A percentile compares a stretch with the other conserved stretches of the same genome.
Evolutionary conservation across 2,329 filamentous ascomycete genomes (phyloP).

Genomic region (Ophiocordyceps australis): DNA sequence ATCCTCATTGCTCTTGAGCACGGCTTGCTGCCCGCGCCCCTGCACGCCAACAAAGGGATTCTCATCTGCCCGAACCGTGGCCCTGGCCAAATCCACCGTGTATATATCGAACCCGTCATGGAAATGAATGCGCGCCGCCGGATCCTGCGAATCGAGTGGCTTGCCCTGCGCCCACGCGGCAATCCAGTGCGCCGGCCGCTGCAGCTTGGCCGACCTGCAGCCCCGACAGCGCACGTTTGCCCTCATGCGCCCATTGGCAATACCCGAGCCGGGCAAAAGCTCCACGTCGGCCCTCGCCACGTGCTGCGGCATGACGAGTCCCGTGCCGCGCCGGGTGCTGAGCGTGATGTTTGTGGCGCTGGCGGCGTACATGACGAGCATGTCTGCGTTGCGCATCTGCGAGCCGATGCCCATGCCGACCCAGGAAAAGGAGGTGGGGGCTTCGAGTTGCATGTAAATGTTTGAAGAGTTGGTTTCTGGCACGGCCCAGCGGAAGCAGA

Average conservation of each 20-base stretch:
- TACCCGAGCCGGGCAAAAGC: slow-evolving; percentile 39
- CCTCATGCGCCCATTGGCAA: slow-evolving; percentile 30
- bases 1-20: slow-evolving; percentile 5
- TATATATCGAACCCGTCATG: slow-evolving; percentile 28
- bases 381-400: slow-evolving; percentile 35
- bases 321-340: slow-evolving; percentile 31
- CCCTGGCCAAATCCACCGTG: slow-evolving; percentile 27
- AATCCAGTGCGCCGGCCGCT: slow-evolving; percentile 27
- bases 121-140: slow-evolving; percentile 18
- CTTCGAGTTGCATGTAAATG: slow-evolving; percentile 42
- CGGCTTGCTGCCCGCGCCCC: not conserved
- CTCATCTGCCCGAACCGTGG: slow-evolving; percentile 23
- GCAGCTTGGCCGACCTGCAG: slow-evolving; percentile 28
- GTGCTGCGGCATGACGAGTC: slow-evolving; percentile 29
- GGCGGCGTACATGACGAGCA: slow-evolving; percentile 44
- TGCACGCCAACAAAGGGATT: slow-evolving; percentile 29
- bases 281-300: slow-evolving; percentile 23
- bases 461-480: slow-evolving; percentile 32
- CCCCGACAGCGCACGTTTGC: slow-evolving; percentile 40
- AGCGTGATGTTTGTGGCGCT: slow-evolving; percentile 41
- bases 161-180: slow-evolving; percentile 31
- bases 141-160: slow-evolving; percentile 23
- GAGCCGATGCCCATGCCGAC: slow-evolving; percentile 37
- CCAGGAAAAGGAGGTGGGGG: slow-evolving; percentile 34
- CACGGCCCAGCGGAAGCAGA: slow-evolving; percentile 39